A percentile compares a stretch with the other conserved stretches of the same genome.
These are phyloP conservation scores for Zymoseptoria passerinii DNA, from an alignment of 2,329 filamentous ascomycete genomes.

Conservation along the genomic window DNA sequence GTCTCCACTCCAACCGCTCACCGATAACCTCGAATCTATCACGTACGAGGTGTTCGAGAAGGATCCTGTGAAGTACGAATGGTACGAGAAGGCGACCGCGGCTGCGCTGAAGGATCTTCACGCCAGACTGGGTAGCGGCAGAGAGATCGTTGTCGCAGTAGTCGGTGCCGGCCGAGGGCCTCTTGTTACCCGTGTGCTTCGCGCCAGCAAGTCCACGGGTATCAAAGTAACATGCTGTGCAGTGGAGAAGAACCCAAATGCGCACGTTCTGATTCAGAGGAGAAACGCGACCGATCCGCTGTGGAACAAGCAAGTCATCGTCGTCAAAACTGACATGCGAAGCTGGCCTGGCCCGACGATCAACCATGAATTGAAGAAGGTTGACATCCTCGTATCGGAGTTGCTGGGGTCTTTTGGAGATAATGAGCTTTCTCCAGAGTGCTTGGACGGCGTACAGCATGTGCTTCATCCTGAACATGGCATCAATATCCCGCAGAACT, in stretches of 20 bases:
- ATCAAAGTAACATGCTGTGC: conserved; percentile 82
- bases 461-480: conserved; percentile 73
- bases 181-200: conserved; percentile 76
- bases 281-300: conserved; percentile 61
- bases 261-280: conserved; percentile 81
- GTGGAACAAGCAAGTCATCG: conserved; percentile 74
- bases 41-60: conserved; percentile 99
- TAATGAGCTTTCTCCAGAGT: conserved; percentile 95
- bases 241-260: conserved; percentile 96
- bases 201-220: conserved; percentile 66
- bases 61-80: conserved; percentile 94
- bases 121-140: conserved; percentile 61
- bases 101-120: conserved; percentile 78
- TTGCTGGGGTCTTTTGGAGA: conserved; percentile 92
- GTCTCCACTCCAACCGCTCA: conserved; percentile 85
- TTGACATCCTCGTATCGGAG: conserved; percentile 92
- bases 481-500: conserved; percentile 87
- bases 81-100: conserved; percentile 80
- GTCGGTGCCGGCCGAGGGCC: conserved; percentile 90
- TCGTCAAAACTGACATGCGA: conserved; percentile 96
- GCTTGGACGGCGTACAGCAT: conserved; percentile 88
- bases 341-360: conserved; percentile 77
- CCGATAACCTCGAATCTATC: conserved; percentile 91
- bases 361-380: conserved; percentile 50
- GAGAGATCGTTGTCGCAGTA: conserved; percentile 76